Base-by-base conservation (phyloP, 2,329 filamentous ascomycete species). In the Saccharata proteae region DNA sequence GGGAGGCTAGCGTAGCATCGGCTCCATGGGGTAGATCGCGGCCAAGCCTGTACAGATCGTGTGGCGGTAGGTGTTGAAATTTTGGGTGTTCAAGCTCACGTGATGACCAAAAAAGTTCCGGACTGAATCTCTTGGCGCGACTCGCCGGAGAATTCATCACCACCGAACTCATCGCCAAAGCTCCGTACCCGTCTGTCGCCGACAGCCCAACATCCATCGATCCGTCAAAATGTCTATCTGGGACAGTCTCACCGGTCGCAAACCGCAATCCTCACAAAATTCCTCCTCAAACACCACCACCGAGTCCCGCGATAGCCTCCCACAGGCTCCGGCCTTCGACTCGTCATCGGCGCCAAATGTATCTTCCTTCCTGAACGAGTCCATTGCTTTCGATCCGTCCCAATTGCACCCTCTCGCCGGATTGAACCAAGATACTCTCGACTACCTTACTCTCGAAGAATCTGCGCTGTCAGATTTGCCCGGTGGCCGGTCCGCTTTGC, bases 381-480 rank as follows among this genome's bases (percentile, higher is more conserved):
- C 28, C 12, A 25, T 22, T 23, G 32, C 32, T 17, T 74, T 85
- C 56, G 90, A 98, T 59, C 83, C 88, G 7, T 76, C 85, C 41
- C 71, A 80, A 56, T 69, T 98, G 47, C 90, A 98, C 58, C 90
- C 92, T 26, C 77, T 98, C 35, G 85, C 90, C 33, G 90, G 90
- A 44, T 66, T 98, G 40, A 85, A 94, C 64, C 77, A 83, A 63
- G 83, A 93, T 47, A 82, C 81, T 1, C 77, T 98, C 48, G 90
- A 98, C 58, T 98, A 98, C 60, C 72, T 98, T 42, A 78, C 80
- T 16, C 77, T 98, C 50, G 90, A 98, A 61, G 92, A 98, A 55
- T 82, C 84, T 29, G 74, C 78, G 16, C 74, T 94, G 36, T 85
- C 84, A 39, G 77, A 92, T 49, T 71, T 93, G 13, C 85, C 86